Percentiles rank a stretch among this genome's conserved stretches.
Evolutionary conservation across 257 asterid genomes (phyloP).

Genomic region (Nicotiana obtusifolia): DNA sequence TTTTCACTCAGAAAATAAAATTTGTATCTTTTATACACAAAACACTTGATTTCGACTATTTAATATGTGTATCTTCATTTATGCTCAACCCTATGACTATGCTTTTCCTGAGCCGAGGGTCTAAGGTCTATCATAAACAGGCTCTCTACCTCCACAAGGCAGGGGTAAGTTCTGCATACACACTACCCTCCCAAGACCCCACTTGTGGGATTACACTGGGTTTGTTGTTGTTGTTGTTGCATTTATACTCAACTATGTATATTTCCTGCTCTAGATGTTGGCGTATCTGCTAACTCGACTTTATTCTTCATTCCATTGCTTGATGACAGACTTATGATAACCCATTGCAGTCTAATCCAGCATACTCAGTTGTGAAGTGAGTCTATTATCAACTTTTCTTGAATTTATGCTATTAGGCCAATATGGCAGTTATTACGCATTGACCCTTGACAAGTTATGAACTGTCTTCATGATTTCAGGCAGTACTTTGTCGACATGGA

Average conservation of each 20-base stretch:
- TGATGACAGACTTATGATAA: slow-evolving; percentile 37
- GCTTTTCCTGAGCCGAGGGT: no score
- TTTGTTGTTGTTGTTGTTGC: not conserved
- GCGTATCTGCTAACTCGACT: not conserved
- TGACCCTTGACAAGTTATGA: not conserved
- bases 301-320: not conserved
- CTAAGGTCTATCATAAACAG: no score
- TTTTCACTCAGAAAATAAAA: not conserved
- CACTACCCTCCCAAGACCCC: no score
- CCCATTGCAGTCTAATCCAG: slow-evolving; percentile 42
- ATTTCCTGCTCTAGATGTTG: not conserved
- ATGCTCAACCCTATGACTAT: not conserved
- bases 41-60: not conserved
- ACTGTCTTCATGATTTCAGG: slow-evolving; percentile 27
- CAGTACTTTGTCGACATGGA: slow-evolving; percentile 49
- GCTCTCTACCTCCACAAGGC: no score
- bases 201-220: no score
- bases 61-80: not conserved
- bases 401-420: not conserved
- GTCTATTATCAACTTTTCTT: slow-evolving; percentile 13
- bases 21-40: not conserved
- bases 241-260: not conserved
- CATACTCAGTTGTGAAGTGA: slow-evolving; percentile 54
- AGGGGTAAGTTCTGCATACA: no score
- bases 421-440: not conserved